Conservation (phyloP, 805 yeast species). For the Pichia deserticola region DNA sequence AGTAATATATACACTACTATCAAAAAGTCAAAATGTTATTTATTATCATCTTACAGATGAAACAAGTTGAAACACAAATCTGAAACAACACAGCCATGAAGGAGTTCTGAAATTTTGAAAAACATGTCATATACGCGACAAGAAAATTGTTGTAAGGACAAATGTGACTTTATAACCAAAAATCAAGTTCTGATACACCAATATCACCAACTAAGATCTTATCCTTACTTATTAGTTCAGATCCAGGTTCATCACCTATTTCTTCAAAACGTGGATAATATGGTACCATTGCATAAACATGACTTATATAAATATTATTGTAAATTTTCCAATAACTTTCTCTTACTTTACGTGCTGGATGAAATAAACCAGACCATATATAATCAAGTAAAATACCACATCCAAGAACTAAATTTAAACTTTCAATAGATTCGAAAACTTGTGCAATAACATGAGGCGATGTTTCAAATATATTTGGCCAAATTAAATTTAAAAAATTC, state of each 20-base stretch:
- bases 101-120: background rate
- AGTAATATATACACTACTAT: too few relatives aligned
- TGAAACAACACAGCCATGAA: constrained; percentile 2
- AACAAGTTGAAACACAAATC: background rate
- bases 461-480: constrained; percentile 89
- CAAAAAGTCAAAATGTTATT: too few relatives aligned
- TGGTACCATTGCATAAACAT: constrained; percentile 72
- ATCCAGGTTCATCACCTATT: constrained; percentile 14
- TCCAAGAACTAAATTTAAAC: constrained; percentile 66
- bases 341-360: constrained; percentile 86
- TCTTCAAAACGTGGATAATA: constrained; percentile 58
- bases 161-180: constrained; percentile 18
- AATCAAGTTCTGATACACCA: constrained; percentile 25
- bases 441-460: constrained; percentile 91
- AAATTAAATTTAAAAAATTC: constrained; percentile 69
- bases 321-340: constrained; percentile 78
- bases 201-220: constrained; percentile 16
- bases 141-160: background rate
- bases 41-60: too few relatives aligned
- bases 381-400: constrained; percentile 69
- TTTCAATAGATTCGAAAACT: constrained; percentile 72
- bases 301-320: constrained; percentile 68
- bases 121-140: background rate
- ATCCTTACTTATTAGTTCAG: background rate
- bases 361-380: constrained; percentile 82